These are phyloP conservation scores for Ophiostoma ips DNA, from an alignment of 2,329 filamentous ascomycete species.

Conservation along the genomic window DNA sequence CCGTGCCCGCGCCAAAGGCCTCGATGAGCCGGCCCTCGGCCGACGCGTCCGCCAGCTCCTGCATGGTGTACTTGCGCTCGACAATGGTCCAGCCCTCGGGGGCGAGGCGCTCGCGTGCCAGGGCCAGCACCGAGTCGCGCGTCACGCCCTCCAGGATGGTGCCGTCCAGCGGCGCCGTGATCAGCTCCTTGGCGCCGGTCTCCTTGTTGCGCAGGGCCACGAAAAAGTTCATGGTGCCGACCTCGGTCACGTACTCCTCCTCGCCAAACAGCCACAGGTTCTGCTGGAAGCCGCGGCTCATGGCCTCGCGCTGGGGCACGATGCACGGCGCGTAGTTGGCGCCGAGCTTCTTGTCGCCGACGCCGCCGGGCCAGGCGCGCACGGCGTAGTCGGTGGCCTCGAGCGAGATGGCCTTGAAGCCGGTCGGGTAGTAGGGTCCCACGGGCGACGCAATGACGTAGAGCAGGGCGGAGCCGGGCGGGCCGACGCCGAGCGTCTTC, in stretches of 20 bases:
- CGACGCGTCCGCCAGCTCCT: slow-evolving; percentile 66
- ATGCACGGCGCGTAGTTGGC: slow-evolving; percentile 99
- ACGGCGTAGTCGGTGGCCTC: slow-evolving; percentile 96
- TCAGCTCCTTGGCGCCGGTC: slow-evolving; percentile 78
- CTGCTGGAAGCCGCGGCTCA: slow-evolving; percentile 86
- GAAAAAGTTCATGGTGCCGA: slow-evolving; percentile 98
- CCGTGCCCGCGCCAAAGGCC: slow-evolving; percentile 87
- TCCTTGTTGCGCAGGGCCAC: slow-evolving; percentile 71
- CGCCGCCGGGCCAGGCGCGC: slow-evolving; percentile 92
- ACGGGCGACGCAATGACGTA: slow-evolving; percentile 95
- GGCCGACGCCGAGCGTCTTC: slow-evolving; percentile 77
- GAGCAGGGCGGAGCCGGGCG: slow-evolving; percentile 82
- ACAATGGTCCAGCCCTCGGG: slow-evolving; percentile 78
- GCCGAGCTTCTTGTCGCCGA: slow-evolving; percentile 95
- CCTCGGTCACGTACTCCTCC: slow-evolving; percentile 91
- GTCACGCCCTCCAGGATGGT: slow-evolving; percentile 95
- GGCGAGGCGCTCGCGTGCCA: slow-evolving; percentile 69
- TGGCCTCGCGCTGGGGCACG: slow-evolving; percentile 85
- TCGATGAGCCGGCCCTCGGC: slow-evolving; percentile 78
- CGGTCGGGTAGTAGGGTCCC: slow-evolving; percentile 93
- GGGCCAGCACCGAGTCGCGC: slow-evolving; percentile 73
- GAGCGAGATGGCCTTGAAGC: slow-evolving; percentile 91
- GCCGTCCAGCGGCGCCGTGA: slow-evolving; percentile 92
- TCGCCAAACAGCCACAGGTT: slow-evolving; percentile 96
- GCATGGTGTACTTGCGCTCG: slow-evolving; percentile 89